Conservation (phyloP, 2,329 filamentous ascomycete genomes). For the Domatiomyces catenatus region DNA sequence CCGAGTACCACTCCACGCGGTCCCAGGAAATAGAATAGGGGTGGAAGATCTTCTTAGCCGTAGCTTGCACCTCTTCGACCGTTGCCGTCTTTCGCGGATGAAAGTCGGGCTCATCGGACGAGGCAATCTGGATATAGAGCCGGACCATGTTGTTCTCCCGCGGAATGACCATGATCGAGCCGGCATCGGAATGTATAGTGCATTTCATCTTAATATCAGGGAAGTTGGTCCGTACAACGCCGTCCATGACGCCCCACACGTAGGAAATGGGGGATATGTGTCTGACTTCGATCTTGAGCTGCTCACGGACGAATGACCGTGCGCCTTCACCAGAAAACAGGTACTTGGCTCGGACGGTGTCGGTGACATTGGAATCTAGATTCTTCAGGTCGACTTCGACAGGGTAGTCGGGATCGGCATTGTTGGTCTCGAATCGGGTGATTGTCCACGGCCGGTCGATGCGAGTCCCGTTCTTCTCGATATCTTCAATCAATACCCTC, state of each 20-base stretch:
- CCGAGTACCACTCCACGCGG: conserved; percentile 50
- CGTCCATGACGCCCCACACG: conserved; percentile 54
- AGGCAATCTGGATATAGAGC: conserved; percentile 43
- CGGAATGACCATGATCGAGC: conserved; percentile 49
- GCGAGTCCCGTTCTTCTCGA: conserved; percentile 41
- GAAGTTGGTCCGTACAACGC: conserved; percentile 47
- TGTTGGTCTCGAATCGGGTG: conserved; percentile 45
- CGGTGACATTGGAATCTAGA: conserved; percentile 53
- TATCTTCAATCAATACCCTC: conserved; percentile 45
- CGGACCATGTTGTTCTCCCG: conserved; percentile 36
- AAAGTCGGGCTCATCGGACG: conserved; percentile 46
- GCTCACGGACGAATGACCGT: conserved; percentile 43
- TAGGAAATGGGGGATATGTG: conserved; percentile 49
- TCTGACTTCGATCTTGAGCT: conserved; percentile 50
- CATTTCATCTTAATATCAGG: conserved; percentile 52
- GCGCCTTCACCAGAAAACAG: conserved; percentile 49
- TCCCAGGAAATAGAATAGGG: conserved; percentile 49
- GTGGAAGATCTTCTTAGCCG: conserved; percentile 43
- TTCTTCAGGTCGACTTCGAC: conserved; percentile 66
- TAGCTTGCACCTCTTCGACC: conserved; percentile 41
- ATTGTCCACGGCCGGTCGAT: conserved; percentile 49
- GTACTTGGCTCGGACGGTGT: conserved; percentile 50
- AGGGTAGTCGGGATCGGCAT: conserved; percentile 52
- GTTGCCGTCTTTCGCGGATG: conserved; percentile 46
- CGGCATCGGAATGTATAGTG: conserved; percentile 50